Evolutionary conservation across 805 yeast genomes (phyloP).

Genomic region (Wickerhamiella azyma): DNA sequence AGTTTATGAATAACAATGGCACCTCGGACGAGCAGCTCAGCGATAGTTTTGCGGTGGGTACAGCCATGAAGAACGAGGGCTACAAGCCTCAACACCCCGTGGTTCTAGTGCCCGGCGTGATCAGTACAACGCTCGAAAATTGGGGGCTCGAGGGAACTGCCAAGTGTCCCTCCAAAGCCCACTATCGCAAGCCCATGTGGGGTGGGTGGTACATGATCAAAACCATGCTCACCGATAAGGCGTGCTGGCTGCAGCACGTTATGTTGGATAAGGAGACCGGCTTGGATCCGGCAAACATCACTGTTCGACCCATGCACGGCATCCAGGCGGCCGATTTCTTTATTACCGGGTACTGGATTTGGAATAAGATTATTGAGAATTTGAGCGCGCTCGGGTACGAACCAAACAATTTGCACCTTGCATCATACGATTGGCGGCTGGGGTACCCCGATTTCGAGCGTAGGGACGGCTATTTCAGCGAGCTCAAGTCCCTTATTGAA

Average conservation of each 20-base stretch:
- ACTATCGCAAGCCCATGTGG: slow-evolving; percentile 88
- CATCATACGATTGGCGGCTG: slow-evolving; percentile 93
- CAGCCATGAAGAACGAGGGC: slow-evolving; percentile 42
- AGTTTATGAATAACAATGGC: slow-evolving; percentile 27
- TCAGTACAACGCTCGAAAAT: slow-evolving; percentile 85
- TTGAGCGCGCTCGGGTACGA: slow-evolving; percentile 89
- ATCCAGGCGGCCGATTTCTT: slow-evolving; percentile 95
- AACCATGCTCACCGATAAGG: slow-evolving; percentile 81
- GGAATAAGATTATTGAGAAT: slow-evolving; percentile 93
- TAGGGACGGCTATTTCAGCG: slow-evolving; percentile 75
- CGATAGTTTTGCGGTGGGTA: slow-evolving; percentile 84
- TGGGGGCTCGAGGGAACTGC: slow-evolving; percentile 72
- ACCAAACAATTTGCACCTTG: slow-evolving; percentile 78
- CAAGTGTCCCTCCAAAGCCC: slow-evolving; percentile 71
- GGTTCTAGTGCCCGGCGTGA: slow-evolving; percentile 89
- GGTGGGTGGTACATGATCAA: slow-evolving; percentile 92
- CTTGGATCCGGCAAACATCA: slow-evolving; percentile 73
- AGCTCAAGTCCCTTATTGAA: slow-evolving; percentile 64
- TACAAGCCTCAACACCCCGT: slow-evolving; percentile 55
- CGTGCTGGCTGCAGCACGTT: slow-evolving; percentile 87
- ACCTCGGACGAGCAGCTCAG: slow-evolving; percentile 34
- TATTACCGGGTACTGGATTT: slow-evolving; percentile 96
- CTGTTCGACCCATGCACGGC: slow-evolving; percentile 83
- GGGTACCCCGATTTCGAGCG: slow-evolving; percentile 77
- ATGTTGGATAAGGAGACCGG: slow-evolving; percentile 87